Conservation (phyloP, 2,329 filamentous ascomycete genomes). For the Purpureocillium takamizusanense region DNA sequence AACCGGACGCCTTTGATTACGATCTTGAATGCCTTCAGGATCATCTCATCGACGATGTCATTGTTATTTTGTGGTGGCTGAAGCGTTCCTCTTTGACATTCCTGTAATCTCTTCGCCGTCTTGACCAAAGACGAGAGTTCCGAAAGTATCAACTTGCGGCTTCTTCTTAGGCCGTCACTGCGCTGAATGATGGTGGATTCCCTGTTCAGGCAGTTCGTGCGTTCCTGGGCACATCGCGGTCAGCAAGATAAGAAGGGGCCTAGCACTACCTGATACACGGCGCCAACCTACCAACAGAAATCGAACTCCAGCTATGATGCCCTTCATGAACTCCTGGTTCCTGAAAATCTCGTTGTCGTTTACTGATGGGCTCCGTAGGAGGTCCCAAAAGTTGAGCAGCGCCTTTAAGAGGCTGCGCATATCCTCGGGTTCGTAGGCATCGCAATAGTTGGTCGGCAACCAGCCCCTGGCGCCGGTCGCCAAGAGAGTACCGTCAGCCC, state of each 20-base stretch:
- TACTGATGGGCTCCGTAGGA: conserved; percentile 68
- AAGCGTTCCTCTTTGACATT: conserved; percentile 47
- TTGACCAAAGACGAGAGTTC: conserved; percentile 87
- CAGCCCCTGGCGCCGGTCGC: conserved; percentile 82
- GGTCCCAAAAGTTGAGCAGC: conserved; percentile 85
- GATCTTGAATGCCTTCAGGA: conserved; percentile 87
- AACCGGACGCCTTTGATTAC: conserved; percentile 88
- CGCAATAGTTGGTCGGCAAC: conserved; percentile 97
- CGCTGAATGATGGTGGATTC: conserved; percentile 68
- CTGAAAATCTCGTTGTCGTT: conserved; percentile 72
- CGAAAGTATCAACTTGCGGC: conserved; percentile 78
- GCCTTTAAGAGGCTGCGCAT: conserved; percentile 81
- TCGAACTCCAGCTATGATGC: conserved; percentile 86
- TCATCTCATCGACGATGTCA: conserved; percentile 82
- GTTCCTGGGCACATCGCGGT: conserved; percentile 50
- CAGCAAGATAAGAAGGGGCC: background rate
- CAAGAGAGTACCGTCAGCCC: conserved; percentile 91
- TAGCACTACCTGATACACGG: background rate
- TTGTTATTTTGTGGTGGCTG: conserved; percentile 51
- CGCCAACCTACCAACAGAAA: conserved; percentile 64
- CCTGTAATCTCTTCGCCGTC: conserved; percentile 76
- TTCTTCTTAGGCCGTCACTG: conserved; percentile 67
- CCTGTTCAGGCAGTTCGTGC: conserved; percentile 76
- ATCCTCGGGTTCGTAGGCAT: conserved; percentile 81
- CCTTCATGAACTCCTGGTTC: conserved; percentile 89